phyloP scores from a whole-genome alignment of 208 protist species.

The Wallacemonas sp. region DNA sequence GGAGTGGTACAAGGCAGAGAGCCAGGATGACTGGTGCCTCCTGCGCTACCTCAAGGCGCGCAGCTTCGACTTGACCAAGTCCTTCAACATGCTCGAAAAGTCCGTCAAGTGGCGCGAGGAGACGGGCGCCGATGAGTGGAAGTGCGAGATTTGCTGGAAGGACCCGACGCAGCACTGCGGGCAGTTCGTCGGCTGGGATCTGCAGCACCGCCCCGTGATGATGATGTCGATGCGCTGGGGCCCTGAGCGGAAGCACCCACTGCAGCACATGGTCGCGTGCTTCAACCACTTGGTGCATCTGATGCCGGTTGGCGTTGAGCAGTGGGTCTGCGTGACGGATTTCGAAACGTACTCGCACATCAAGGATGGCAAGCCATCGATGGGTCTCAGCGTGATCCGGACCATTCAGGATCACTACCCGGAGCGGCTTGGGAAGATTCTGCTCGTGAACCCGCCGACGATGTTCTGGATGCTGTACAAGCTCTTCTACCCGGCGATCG shows the following conservation, averaged over 20 bases:
- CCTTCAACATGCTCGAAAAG: conserved; percentile 66
- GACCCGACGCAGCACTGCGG: conserved; percentile 78
- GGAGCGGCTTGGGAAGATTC: conserved; percentile 81
- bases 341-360: conserved; percentile 86
- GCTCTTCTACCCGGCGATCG: conserved; percentile 65
- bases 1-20: conserved; percentile 60
- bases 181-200: conserved; percentile 85
- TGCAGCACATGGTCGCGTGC: conserved; percentile 61
- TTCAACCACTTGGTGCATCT: conserved; percentile 73
- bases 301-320: conserved; percentile 85
- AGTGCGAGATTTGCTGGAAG: conserved; percentile 55
- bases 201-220: conserved; percentile 68
- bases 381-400: conserved; percentile 58
- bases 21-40: conserved; percentile 62
- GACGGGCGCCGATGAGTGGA: conserved; percentile 48
- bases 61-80: conserved; percentile 63
- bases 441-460: conserved; percentile 78
- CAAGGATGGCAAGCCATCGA: conserved; percentile 64
- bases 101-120: conserved; percentile 72
- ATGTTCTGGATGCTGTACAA: conserved; percentile 82
- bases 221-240: conserved; percentile 88
- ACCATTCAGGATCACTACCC: conserved; percentile 84
- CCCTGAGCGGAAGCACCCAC: conserved; percentile 68
- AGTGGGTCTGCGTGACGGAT: conserved; percentile 87
- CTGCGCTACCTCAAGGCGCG: conserved; percentile 76